These are phyloP conservation scores for Miscanthus sacchariflorus DNA, from an alignment of 202 grass and related monocot genomes.

Conservation along the genomic window DNA sequence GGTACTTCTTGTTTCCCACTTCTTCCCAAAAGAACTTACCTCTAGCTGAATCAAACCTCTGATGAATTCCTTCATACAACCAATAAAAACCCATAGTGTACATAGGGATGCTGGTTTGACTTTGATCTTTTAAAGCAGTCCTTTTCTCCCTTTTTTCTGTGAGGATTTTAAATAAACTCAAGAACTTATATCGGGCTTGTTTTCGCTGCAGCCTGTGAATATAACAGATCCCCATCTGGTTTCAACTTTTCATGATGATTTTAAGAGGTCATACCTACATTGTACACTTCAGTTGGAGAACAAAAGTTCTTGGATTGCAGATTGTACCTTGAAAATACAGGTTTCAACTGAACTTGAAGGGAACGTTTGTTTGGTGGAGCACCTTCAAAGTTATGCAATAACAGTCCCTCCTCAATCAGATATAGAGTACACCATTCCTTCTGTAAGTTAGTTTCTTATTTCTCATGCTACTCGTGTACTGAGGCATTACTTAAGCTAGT, in stretches of 20 bases:
- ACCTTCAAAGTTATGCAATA: constrained; percentile 71
- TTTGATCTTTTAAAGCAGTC: neutral
- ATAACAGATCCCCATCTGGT: constrained; percentile 88
- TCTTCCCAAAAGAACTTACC: neutral
- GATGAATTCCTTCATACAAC: too few relatives aligned
- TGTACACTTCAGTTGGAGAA: constrained; percentile 93
- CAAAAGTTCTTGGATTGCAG: constrained; percentile 77
- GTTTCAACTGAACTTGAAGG: constrained; percentile 78
- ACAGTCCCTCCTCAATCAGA: constrained; percentile 63
- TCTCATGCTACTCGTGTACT: neutral
- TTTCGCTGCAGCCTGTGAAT: constrained; percentile 73
- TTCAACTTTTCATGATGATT: constrained; percentile 87
- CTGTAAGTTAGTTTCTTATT: constrained; percentile 64
- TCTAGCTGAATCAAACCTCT: too few relatives aligned
- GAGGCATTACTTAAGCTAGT: constrained; percentile 4
- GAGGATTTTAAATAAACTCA: neutral
- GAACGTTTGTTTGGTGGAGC: constrained; percentile 85
- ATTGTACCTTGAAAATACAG: constrained; percentile 76
- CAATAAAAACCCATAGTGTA: neutral
- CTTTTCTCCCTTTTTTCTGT: constrained; percentile 14
- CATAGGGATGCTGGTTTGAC: neutral
- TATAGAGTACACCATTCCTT: constrained; percentile 80
- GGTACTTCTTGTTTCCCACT: neutral
- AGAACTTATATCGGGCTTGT: constrained; percentile 34
- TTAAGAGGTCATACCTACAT: constrained; percentile 89